Base-by-base conservation (phyloP, 352 stramenopile genomes). In the Hyaloperonospora arabidopsidis region DNA sequence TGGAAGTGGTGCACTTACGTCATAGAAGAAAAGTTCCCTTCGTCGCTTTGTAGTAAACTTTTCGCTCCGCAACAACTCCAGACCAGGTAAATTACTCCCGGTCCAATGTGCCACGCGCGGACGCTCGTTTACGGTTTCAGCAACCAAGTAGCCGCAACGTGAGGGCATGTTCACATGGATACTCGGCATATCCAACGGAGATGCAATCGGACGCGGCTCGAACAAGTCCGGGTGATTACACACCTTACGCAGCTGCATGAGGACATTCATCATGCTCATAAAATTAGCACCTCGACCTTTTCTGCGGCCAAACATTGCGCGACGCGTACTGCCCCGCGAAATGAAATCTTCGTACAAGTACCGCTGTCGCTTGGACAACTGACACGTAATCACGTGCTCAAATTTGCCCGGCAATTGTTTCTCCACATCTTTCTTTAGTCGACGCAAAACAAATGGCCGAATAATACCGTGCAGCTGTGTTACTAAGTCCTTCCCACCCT, bases 211-310 rank as follows among this genome's bases (percentile, higher is more conserved):
- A n/a, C 97, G 75, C 1, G 75, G 75, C 25, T 99, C 96, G 70
- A 99, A 99, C 34, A 99, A 74, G 70, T 99, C 96, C n/a, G 96
- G 96, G 61, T 98, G 96, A 61, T 99, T 99, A 68, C 88, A 96
- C 13, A 96, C 85, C 67, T 99, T 99, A 29, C 96, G 82, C 11
- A 99, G 75, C 65, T 99, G 95, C 96, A 99, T 99, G 7, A 99
- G 76, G 13, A 99, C 93, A 56, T 98, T 98, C 96, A 99, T 99
- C 95, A 99, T 98, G 62, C 94, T 97, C 90, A 99, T 97, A 58
- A 92, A 89, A 38, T 90, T 90, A 17, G 63, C 78, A 1, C 76
- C 65, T 5, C 93, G 95, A 18, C 95, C 95, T 35, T 89, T 87
- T 8, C 80, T 79, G 21, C 58, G 59, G 10, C 90, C 87, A 52